These are phyloP conservation scores for Secale cereale DNA, from an alignment of 176 grass and related monocot species.

Conservation along the genomic window DNA sequence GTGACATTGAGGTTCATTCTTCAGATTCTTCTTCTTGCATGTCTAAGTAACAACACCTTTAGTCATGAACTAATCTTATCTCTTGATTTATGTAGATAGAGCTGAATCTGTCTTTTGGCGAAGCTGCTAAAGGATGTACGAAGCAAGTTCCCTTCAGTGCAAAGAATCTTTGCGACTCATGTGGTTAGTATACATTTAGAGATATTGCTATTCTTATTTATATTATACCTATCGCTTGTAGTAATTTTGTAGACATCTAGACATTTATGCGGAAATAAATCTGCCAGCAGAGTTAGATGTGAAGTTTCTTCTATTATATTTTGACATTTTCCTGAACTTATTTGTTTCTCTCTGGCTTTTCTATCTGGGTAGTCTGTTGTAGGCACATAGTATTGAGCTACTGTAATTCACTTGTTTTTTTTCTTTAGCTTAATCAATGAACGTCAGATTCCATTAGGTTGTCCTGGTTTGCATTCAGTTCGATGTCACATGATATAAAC, in stretches of 20 bases:
- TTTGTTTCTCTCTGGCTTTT: constrained; percentile 6
- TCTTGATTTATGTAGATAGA: constrained; percentile 55
- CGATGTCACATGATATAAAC: not conserved
- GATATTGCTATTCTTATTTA: constrained; percentile 4
- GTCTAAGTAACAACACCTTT: not conserved
- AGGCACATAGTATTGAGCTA: not conserved
- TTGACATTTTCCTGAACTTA: constrained; percentile 15
- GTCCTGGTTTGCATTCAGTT: constrained; percentile 1
- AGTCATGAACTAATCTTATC: constrained; percentile 27
- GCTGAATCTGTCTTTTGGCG: constrained; percentile 73
- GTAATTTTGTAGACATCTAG: constrained; percentile 7
- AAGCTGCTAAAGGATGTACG: constrained; percentile 78
- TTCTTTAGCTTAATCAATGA: not conserved
- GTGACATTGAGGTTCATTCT: constrained; percentile 72
- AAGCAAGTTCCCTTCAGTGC: constrained; percentile 63
- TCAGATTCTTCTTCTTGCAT: constrained; percentile 27
- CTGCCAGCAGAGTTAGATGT: not conserved
- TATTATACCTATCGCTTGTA: constrained; percentile 3
- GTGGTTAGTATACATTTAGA: constrained; percentile 53
- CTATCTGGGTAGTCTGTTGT: not conserved
- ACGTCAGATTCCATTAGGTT: constrained; percentile 15
- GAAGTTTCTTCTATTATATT: not conserved
- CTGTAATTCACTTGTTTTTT: constrained; percentile 5
- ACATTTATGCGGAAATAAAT: not conserved
- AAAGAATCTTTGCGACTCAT: constrained; percentile 85